Evolutionary conservation across 257 asterid genomes (phyloP).

Genomic region (Petunia axillaris): DNA sequence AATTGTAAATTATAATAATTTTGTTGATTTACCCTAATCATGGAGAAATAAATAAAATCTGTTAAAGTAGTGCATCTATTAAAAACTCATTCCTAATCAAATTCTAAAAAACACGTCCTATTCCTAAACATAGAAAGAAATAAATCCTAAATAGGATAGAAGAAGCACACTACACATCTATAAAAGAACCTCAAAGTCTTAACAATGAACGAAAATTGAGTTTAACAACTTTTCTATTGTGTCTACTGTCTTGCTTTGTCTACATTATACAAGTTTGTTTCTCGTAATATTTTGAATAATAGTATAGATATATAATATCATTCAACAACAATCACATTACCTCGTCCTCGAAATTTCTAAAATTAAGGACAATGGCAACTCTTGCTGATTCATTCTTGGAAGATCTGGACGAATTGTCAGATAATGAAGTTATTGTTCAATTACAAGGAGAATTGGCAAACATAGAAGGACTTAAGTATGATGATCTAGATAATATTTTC

Average conservation of each 20-base stretch:
- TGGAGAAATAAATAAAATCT: neutral
- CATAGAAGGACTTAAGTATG: constrained; percentile 84
- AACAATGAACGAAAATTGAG: neutral
- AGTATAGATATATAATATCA: too few relatives aligned
- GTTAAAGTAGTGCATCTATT: too few relatives aligned
- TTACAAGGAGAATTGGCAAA: constrained; percentile 93
- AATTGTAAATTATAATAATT: too few relatives aligned
- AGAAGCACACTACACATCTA: neutral
- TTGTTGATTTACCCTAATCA: neutral
- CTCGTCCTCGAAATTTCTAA: too few relatives aligned
- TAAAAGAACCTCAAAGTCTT: neutral
- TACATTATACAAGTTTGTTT: too few relatives aligned
- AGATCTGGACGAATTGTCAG: constrained; percentile 88
- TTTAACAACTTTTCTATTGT: neutral
- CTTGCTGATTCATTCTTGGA: constrained; percentile 89
- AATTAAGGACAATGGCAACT: constrained; percentile 52
- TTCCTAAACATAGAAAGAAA: neutral
- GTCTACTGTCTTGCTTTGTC: too few relatives aligned
- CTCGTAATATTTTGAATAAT: too few relatives aligned
- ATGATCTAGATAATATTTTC: constrained; percentile 86
- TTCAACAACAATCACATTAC: too few relatives aligned
- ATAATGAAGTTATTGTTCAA: constrained; percentile 74
- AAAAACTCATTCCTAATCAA: neutral
- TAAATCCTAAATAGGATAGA: neutral
- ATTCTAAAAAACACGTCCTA: neutral